These are phyloP conservation scores for Didymellaceae sp. DNA, from an alignment of 2,329 filamentous ascomycete genomes.

Conservation along the genomic window DNA sequence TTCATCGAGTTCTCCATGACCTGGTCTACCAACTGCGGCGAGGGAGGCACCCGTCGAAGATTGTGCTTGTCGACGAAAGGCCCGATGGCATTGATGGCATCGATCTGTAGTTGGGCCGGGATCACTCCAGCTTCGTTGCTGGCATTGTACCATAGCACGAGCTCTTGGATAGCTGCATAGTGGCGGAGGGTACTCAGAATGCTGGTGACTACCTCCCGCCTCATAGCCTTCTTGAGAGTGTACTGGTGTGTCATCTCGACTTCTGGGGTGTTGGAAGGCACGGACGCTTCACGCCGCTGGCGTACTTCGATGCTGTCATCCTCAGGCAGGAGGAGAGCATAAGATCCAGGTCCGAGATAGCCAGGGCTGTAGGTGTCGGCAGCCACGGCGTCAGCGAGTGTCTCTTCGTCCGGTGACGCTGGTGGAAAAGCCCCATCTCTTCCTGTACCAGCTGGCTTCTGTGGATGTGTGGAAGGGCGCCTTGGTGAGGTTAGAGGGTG, in stretches of 20 bases:
- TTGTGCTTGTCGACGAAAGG: conserved; percentile 42
- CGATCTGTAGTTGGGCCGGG: conserved; percentile 44
- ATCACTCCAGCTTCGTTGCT: conserved; percentile 45
- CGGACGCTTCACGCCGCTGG: conserved; percentile 30
- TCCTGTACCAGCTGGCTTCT: conserved; percentile 8
- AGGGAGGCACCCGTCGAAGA: conserved; percentile 31
- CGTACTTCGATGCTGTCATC: conserved; percentile 29
- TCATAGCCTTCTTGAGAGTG: conserved; percentile 39
- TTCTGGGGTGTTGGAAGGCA: conserved; percentile 35
- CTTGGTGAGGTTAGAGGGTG: conserved; percentile 18
- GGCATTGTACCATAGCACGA: conserved; percentile 33
- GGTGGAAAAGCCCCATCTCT: conserved; percentile 15
- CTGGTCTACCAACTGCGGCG: conserved; percentile 30
- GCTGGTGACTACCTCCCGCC: conserved; percentile 38
- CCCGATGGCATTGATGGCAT: conserved; percentile 40
- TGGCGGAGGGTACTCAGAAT: conserved; percentile 38
- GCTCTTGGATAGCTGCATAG: conserved; percentile 33
- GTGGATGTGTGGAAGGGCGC: conserved; percentile 25
- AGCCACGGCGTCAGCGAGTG: conserved; percentile 42
- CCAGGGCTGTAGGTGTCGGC: conserved; percentile 41
- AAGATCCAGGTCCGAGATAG: conserved; percentile 44
- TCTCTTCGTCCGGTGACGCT: conserved; percentile 24
- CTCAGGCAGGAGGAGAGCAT: conserved; percentile 38
- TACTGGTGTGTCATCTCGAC: conserved; percentile 40
- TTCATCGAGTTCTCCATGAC: conserved; percentile 38